Evolutionary conservation across 2,329 filamentous ascomycete species (phyloP), one percentile per base, ranked within the genome.

Genomic region (Venturia effusa): DNA sequence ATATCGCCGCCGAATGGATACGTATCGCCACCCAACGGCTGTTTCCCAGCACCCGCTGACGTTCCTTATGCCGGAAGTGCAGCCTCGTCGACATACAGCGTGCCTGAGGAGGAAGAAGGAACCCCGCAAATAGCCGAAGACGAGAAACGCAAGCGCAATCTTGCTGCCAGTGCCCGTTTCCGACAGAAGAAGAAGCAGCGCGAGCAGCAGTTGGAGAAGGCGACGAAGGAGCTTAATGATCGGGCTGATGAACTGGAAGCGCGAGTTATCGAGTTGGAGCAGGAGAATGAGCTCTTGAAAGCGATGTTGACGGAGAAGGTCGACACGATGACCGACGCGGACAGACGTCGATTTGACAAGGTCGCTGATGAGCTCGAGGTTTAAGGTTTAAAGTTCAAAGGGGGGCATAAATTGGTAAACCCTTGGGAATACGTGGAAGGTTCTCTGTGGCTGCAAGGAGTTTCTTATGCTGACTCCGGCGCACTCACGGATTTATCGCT

Each of bases 131-230:
- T 78, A 32, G 79, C 79, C 11, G 79, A 81, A 65, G 79, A 81
- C 68, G 79, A 81, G 74, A 81, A 81, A 72, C 79, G 79, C 61
- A 78, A 79, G 39, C 78, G 79, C 66, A 81, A 81, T 72, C 81
- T 79, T 2, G 79, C 79, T 43, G 79, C 79, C 22, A 78, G 75
- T 64, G 79, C 79, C 17, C 77, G 79, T 51, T 81, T 81, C 75
- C 77, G 79, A 57, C 75, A 81, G 66, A 81, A 81, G 76, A 81
- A 81, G 78, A 81, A 81, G 77, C 78, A 81, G 70, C 77, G 79
- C 59, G 79, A 81, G 70, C 77, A 79, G 68, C 77, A 75, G 11
- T 75, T 81, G 51, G 79, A 81, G 74, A 78, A 79, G 73, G 75
- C 75, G 27, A 74, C 78, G 59, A 80, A 79, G 71, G 79, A 81